Evolutionary conservation across 2,329 filamentous ascomycete species (phyloP), one percentile per base, ranked within the genome.

Genomic region (Botrytis squamosa): DNA sequence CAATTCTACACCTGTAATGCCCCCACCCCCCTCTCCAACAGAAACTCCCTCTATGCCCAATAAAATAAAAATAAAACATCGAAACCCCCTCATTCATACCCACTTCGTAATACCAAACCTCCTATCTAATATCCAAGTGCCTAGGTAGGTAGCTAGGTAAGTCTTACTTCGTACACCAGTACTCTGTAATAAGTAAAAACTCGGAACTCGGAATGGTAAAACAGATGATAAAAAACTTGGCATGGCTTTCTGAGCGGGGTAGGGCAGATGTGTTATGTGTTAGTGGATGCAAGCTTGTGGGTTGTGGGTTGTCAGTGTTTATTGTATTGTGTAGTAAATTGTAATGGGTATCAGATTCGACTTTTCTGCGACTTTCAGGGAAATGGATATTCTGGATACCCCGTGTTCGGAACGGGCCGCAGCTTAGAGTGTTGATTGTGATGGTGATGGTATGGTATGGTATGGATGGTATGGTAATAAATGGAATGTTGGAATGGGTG

Each of bases 331-430:
- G 7, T 46, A 3, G 44, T 46, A 22, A 46, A 46, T 46, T 46
- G 18, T 9, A 22, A 46, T 33, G 33, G 33, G 33, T 22, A 9
- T 46, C 9, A 38, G 57, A 60, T 2, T 38, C 33, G 20, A 36
- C 18, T 25, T 38, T 22, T 6, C 29, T 60, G 22, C 33, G 22
- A 22, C 46, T 60, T 10, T 25, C 33, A 33, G 57, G 57, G 57
- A 60, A 14, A 36, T 25, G 33, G 33, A 33, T 33, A 33, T 33
- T 33, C 33, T 33, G 33, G 2, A 2, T 36, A 25, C 59, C 59
- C 20, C 29, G 60, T 63, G 16, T 63, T 63, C 36, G 38, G 60
- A 63, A 63, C 60, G 60, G 36, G 60, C 60, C 60, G 60, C 25
- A n/a, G 36, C 10, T 40, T 25, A 38, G 14, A 16, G 20, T n/a